Conservation (phyloP, 139 green algal genomes). For the Haematococcus lacustris region DNA sequence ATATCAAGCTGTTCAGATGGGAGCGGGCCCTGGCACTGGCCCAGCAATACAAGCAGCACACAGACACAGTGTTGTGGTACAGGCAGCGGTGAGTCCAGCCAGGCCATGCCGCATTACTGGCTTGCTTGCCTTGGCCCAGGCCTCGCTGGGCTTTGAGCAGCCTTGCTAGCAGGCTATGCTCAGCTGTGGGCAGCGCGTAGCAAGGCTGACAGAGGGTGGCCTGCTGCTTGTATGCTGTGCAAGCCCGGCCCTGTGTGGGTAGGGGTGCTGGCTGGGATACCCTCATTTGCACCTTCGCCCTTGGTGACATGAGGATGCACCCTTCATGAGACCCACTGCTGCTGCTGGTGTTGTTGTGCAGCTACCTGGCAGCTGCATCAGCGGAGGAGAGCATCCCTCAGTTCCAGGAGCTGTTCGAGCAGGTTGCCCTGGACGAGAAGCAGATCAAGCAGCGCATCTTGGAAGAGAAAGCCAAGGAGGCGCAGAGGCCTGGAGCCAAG, state of each 20-base stretch:
- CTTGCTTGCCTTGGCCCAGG: not conserved
- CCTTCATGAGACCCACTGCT: not conserved
- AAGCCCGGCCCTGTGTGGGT: too few relatives aligned
- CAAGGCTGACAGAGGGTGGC: too few relatives aligned
- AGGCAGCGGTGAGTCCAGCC: constrained; percentile 7
- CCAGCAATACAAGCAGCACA: constrained; percentile 58
- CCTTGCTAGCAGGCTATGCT: too few relatives aligned
- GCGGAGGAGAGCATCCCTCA: constrained; percentile 21
- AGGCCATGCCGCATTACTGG: not conserved
- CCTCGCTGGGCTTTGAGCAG: too few relatives aligned
- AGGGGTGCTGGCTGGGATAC: too few relatives aligned
- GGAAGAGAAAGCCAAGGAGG: constrained; percentile 48
- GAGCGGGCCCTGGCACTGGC: constrained; percentile 63
- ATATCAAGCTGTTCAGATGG: constrained; percentile 59
- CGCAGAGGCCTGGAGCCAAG: constrained; percentile 39
- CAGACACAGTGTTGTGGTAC: constrained; percentile 66
- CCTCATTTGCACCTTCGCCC: not conserved
- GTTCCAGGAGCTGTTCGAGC: constrained; percentile 32
- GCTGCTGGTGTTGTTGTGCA: not conserved
- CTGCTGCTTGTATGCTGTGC: too few relatives aligned
- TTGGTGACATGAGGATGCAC: not conserved
- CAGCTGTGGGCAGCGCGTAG: too few relatives aligned
- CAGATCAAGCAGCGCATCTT: constrained; percentile 36
- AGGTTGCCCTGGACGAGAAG: constrained; percentile 9
- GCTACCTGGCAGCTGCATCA: constrained; percentile 14